Conservation (phyloP, 129 eudicot species). For the Lactuca sativa region DNA sequence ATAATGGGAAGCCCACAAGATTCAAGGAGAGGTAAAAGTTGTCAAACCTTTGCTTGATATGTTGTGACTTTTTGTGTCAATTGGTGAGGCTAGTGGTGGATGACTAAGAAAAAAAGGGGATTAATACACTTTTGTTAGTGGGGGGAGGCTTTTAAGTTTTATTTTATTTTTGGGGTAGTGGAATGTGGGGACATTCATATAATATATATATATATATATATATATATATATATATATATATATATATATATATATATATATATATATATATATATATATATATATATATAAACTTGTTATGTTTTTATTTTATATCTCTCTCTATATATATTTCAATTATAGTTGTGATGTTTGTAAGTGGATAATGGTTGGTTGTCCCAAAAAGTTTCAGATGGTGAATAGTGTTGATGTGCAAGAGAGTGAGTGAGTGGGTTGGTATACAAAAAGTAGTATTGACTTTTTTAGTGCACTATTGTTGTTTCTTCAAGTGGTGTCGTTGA, state of each 20-base stretch:
- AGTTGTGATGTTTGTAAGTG: conserved; percentile 33
- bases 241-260: background rate
- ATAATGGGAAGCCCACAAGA: conserved; percentile 42
- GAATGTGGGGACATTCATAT: conserved; percentile 51
- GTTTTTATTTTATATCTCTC: conserved; percentile 5
- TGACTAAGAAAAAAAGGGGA: conserved; percentile 55
- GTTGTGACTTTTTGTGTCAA: conserved; percentile 53
- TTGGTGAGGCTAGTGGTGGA: conserved; percentile 61
- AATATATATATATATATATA: background rate
- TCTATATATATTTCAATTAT: conserved; percentile 17
- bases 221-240: background rate
- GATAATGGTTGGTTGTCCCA: conserved; percentile 32
- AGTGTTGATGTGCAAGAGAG: conserved; percentile 22
- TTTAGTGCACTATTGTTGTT: conserved; percentile 33
- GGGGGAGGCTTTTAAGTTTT: conserved; percentile 28
- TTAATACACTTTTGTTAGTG: conserved; percentile 32
- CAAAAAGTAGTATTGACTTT: conserved; percentile 42
- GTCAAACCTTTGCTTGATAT: conserved; percentile 67
- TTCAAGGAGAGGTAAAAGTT: conserved; percentile 44
- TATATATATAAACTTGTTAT: conserved; percentile 19
- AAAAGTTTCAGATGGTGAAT: conserved; percentile 33
- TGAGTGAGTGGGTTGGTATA: conserved; percentile 42
- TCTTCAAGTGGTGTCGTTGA: conserved; percentile 16
- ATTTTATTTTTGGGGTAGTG: conserved; percentile 35
- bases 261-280: too few species aligned